A percentile compares a stretch with the other conserved stretches of the same genome.
phyloP scores from a whole-genome alignment of 73 alveolate species.

The Breviolum minutum region DNA sequence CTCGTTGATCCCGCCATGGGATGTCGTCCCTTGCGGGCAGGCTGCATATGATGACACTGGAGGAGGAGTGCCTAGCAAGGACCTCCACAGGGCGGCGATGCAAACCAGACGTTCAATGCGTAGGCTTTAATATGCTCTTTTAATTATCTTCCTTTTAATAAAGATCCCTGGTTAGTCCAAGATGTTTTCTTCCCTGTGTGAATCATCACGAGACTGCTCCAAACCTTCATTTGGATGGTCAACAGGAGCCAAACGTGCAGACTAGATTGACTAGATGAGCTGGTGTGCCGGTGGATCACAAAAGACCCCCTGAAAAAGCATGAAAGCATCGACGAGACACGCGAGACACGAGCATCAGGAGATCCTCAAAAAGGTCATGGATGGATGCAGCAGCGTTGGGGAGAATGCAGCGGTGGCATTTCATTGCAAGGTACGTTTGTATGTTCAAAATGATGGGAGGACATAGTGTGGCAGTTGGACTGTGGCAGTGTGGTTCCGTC shows the following conservation, averaged over 20 bases:
- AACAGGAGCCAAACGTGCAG: background rate
- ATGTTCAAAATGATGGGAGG: no score
- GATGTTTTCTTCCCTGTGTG: background rate
- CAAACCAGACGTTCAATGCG: background rate
- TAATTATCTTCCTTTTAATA: background rate
- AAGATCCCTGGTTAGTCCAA: background rate
- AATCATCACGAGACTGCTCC: background rate
- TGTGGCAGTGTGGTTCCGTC: no score
- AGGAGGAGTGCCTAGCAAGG: conserved; percentile 84
- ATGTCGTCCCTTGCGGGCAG: background rate
- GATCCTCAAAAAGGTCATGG: conserved; percentile 22
- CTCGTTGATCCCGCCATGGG: no score
- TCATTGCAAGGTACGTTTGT: conserved; percentile 93
- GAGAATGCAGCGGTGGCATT: conserved; percentile 17
- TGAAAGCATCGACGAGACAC: background rate
- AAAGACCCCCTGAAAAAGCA: background rate
- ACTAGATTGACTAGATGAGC: background rate
- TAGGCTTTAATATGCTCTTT: background rate
- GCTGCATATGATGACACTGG: conserved; percentile 80
- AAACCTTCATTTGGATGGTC: background rate
- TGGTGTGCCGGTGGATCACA: background rate
- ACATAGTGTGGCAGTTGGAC: background rate
- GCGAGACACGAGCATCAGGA: conserved; percentile 5
- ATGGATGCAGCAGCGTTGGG: conserved; percentile 25
- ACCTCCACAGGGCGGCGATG: background rate